Conservation (phyloP, 768 basidiomycete species). For the Phaeotremella skinneri region DNA sequence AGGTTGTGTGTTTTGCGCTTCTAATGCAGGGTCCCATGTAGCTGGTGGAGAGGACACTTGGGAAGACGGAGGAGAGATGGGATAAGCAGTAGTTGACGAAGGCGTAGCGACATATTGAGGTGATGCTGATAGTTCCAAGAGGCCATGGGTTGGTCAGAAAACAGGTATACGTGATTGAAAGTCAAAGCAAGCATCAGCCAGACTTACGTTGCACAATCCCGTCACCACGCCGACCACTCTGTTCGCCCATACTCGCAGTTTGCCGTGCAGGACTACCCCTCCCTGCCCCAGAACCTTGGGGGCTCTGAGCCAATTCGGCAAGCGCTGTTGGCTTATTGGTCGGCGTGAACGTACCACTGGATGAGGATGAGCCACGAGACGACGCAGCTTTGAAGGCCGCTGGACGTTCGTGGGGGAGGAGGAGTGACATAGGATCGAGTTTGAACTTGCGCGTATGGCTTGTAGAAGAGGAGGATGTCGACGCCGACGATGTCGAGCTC, state of each 20-base stretch:
- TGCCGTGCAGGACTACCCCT: slow-evolving; percentile 2
- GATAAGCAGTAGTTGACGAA: slow-evolving; percentile 14
- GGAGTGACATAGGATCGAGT: slow-evolving; percentile 44
- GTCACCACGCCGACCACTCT: slow-evolving; percentile 20
- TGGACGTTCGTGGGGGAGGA: slow-evolving; percentile 41
- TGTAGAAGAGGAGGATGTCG: not conserved
- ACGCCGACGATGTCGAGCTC: not conserved
- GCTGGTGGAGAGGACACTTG: slow-evolving; percentile 39
- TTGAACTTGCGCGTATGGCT: slow-evolving; percentile 31
- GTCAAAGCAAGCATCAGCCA: not conserved
- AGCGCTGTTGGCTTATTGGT: no score
- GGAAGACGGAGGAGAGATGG: slow-evolving; percentile 40
- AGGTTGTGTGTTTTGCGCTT: slow-evolving; percentile 15
- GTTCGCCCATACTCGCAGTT: slow-evolving; percentile 30
- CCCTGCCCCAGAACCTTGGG: not conserved
- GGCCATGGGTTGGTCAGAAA: not conserved
- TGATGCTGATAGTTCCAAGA: slow-evolving; percentile 7
- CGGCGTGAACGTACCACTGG: not conserved
- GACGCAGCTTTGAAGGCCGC: not conserved
- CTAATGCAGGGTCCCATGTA: slow-evolving; percentile 28
- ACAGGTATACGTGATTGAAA: not conserved
- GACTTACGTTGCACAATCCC: not conserved
- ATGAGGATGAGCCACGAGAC: not conserved
- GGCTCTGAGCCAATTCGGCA: not conserved
- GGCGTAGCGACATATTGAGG: not conserved